Evolutionary conservation across 2,329 filamentous ascomycete species (phyloP).

Genomic region (Aspergillus clavatus): DNA sequence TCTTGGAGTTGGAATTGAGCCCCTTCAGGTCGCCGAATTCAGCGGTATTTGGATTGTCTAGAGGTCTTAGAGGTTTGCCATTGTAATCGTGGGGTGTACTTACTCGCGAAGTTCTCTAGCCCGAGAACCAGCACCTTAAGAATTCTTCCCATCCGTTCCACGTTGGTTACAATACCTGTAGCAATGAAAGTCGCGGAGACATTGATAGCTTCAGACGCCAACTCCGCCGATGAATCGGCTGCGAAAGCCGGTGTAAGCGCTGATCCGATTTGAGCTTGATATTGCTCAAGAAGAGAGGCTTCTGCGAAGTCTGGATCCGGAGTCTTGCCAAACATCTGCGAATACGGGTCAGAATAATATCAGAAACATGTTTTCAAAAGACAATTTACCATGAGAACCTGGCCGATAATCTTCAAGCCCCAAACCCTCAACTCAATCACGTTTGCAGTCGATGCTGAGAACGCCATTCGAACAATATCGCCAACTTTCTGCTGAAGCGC

Average conservation of each 20-base stretch:
- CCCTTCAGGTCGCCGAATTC: slow-evolving; percentile 90
- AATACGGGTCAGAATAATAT: background rate
- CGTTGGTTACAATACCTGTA: slow-evolving; percentile 92
- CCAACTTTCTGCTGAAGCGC: slow-evolving; percentile 79
- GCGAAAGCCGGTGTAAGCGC: slow-evolving; percentile 95
- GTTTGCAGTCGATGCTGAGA: slow-evolving; percentile 91
- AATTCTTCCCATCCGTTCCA: slow-evolving; percentile 98
- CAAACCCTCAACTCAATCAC: slow-evolving; percentile 86
- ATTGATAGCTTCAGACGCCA: slow-evolving; percentile 92
- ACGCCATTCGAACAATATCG: slow-evolving; percentile 93
- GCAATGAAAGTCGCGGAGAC: slow-evolving; percentile 98
- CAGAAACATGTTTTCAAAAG: slow-evolving; percentile 1
- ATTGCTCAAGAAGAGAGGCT: slow-evolving; percentile 91
- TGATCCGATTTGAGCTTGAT: slow-evolving; percentile 96
- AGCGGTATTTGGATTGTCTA: slow-evolving; percentile 67
- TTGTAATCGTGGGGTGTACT: slow-evolving; percentile 14
- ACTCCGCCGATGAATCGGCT: slow-evolving; percentile 87
- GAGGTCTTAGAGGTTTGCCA: slow-evolving; percentile 7
- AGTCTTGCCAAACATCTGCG: slow-evolving; percentile 81
- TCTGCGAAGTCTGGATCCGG: slow-evolving; percentile 98
- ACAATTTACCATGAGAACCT: slow-evolving; percentile 64
- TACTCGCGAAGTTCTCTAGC: slow-evolving; percentile 81
- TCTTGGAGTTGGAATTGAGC: slow-evolving; percentile 89
- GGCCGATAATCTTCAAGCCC: slow-evolving; percentile 89
- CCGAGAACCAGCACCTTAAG: slow-evolving; percentile 87